Percentiles rank a stretch among this genome's conserved stretches.
These are phyloP conservation scores for Endoconidiophora laricicola DNA, from an alignment of 2,329 filamentous ascomycete species.

Conservation along the genomic window DNA sequence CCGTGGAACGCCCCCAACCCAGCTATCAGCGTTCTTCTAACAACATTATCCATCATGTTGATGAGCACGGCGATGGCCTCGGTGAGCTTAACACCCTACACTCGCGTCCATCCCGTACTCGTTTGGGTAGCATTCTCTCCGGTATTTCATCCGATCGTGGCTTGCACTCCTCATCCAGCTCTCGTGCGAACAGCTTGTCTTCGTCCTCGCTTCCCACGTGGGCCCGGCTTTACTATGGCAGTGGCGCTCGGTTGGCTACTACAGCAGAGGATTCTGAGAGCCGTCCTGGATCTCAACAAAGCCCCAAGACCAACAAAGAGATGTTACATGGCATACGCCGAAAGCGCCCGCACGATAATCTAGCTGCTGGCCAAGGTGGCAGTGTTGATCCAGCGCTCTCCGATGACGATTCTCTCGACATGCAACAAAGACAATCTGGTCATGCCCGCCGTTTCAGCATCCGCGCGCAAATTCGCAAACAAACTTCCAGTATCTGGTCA, in stretches of 20 bases:
- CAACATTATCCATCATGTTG: constrained; percentile 34
- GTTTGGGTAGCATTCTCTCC: constrained; percentile 32
- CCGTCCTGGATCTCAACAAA: constrained; percentile 29
- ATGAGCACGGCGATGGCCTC: constrained; percentile 48
- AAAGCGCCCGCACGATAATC: constrained; percentile 25
- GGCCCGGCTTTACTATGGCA: constrained; percentile 54
- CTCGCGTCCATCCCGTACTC: constrained; percentile 35
- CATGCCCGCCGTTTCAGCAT: constrained; percentile 7
- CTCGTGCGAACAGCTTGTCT: constrained; percentile 29
- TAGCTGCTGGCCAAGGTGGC: constrained; percentile 17
- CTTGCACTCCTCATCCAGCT: constrained; percentile 35
- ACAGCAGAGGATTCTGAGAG: constrained; percentile 32
- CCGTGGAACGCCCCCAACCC: constrained; percentile 33
- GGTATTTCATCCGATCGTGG: constrained; percentile 34
- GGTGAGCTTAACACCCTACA: constrained; percentile 39
- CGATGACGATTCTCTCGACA: constrained; percentile 2
- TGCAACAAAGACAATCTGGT: background rate
- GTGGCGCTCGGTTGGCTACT: constrained; percentile 39
- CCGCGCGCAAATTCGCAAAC: constrained; percentile 21
- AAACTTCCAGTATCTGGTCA: constrained; percentile 51
- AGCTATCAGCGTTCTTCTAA: constrained; percentile 22
- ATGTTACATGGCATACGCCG: constrained; percentile 22
- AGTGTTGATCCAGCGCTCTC: constrained; percentile 23
- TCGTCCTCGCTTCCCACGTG: constrained; percentile 33
- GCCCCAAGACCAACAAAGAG: constrained; percentile 33